Conservation (phyloP, 805 yeast species). For the Lipomyces oligophaga region DNA sequence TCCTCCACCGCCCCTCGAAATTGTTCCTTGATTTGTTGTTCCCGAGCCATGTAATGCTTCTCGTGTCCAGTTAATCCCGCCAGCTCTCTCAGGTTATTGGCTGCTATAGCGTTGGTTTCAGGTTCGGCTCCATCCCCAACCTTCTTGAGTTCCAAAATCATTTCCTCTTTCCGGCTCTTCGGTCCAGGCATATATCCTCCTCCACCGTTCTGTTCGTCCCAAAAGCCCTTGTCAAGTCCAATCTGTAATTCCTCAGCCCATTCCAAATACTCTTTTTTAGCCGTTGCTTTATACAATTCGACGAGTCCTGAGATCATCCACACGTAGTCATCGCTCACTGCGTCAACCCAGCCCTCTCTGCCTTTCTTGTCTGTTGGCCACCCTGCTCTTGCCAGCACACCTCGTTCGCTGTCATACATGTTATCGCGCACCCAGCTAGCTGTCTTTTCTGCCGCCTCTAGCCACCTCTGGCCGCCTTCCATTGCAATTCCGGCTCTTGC, state of each 20-base stretch:
- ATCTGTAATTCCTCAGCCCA: slow-evolving; percentile 38
- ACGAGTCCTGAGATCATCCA: slow-evolving; percentile 37
- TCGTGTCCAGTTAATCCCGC: too few species aligned
- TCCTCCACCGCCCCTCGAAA: too few species aligned
- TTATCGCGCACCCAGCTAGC: slow-evolving; percentile 31
- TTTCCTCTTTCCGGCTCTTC: slow-evolving; percentile 12
- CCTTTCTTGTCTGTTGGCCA: too few species aligned
- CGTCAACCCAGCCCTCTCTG: slow-evolving; percentile 14
- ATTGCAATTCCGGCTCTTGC: slow-evolving; percentile 35
- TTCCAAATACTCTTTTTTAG: slow-evolving; percentile 31
- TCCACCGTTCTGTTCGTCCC: slow-evolving; percentile 38
- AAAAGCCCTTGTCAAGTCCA: slow-evolving; percentile 35
- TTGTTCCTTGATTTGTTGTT: too few species aligned
- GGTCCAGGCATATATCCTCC: slow-evolving; percentile 33
- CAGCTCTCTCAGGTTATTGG: slow-evolving; percentile 36
- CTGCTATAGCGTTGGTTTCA: slow-evolving; percentile 38
- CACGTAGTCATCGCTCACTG: slow-evolving; percentile 39
- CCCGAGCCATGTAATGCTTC: too few species aligned
- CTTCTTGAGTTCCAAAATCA: slow-evolving; percentile 38
- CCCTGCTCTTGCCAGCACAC: slow-evolving; percentile 30
- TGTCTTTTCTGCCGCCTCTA: slow-evolving; percentile 32
- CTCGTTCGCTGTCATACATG: slow-evolving; percentile 29
- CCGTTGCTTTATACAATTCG: slow-evolving; percentile 38
- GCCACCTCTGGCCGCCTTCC: slow-evolving; percentile 22
- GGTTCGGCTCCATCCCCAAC: slow-evolving; percentile 41